phyloP scores from a whole-genome alignment of 805 yeast species.

The Dipodascus geniculatus region DNA sequence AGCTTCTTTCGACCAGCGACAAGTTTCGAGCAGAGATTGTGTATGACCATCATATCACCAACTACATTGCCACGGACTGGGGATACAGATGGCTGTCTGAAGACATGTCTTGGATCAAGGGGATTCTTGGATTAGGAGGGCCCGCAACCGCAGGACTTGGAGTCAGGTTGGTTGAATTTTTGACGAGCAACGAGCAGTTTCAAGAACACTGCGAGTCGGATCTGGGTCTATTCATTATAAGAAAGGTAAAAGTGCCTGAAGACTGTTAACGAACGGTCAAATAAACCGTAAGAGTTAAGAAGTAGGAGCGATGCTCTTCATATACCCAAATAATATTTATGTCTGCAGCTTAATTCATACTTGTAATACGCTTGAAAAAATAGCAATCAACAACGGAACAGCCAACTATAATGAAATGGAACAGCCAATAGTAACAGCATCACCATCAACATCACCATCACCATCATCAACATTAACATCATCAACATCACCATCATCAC shows the following conservation, averaged over 20 bases:
- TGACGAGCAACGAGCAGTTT: not conserved
- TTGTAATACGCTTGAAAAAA: not conserved
- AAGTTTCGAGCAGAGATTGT: slow-evolving; percentile 6
- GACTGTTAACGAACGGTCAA: no score
- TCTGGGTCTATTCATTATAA: not conserved
- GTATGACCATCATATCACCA: not conserved
- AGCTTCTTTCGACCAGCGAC: slow-evolving; percentile 8
- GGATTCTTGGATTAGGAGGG: not conserved
- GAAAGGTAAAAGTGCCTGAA: not conserved
- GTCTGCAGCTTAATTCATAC: not conserved
- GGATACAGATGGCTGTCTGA: slow-evolving; percentile 14
- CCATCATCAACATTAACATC: no score
- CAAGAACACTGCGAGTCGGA: not conserved
- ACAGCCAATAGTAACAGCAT: no score
- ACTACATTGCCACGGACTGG: slow-evolving; percentile 12
- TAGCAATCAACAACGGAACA: no score
- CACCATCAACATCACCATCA: no score
- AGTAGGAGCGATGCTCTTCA: no score
- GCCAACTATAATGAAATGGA: no score
- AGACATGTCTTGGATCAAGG: slow-evolving; percentile 14
- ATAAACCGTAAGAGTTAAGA: no score
- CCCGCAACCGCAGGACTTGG: not conserved
- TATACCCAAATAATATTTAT: no score
- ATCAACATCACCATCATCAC: no score
- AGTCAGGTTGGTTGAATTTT: not conserved